phyloP scores from a whole-genome alignment of 805 yeast species.

The Jamesozyma lodderae region DNA sequence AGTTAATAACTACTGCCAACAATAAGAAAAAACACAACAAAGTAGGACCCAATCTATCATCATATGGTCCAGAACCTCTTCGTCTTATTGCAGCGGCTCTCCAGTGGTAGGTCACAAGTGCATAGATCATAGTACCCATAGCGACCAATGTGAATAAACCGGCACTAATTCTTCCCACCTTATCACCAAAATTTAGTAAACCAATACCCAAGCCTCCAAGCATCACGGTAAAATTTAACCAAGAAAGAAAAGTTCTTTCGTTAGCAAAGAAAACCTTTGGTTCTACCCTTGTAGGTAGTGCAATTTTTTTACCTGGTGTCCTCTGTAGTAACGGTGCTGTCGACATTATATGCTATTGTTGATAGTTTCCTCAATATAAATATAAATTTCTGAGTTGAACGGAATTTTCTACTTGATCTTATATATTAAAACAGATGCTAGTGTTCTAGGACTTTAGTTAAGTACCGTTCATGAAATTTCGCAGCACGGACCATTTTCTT shows the following conservation, averaged over 20 bases:
- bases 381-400: too few species aligned
- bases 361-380: too few species aligned
- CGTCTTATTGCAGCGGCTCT: constrained; percentile 97
- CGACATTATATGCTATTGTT: constrained; percentile 39
- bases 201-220: constrained; percentile 96
- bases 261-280: constrained; percentile 98
- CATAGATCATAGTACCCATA: constrained; percentile 96
- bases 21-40: constrained; percentile 89
- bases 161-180: constrained; percentile 85
- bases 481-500: too few species aligned
- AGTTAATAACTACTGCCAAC: constrained; percentile 89
- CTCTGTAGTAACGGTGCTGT: constrained; percentile 60
- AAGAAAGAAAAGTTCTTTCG: constrained; percentile 94
- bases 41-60: constrained; percentile 97
- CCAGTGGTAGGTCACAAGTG: constrained; percentile 95
- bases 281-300: constrained; percentile 95
- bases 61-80: constrained; percentile 98
- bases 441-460: too few species aligned
- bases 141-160: constrained; percentile 91
- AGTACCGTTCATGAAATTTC: too few species aligned
- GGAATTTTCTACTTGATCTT: too few species aligned
- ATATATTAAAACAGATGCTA: too few species aligned
- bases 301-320: constrained; percentile 83
- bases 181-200: constrained; percentile 90
- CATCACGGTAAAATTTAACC: constrained; percentile 98